Evolutionary conservation across 495 filamentous ascomycete genomes (phyloP).

Genomic region (Penicillium nucicola): DNA sequence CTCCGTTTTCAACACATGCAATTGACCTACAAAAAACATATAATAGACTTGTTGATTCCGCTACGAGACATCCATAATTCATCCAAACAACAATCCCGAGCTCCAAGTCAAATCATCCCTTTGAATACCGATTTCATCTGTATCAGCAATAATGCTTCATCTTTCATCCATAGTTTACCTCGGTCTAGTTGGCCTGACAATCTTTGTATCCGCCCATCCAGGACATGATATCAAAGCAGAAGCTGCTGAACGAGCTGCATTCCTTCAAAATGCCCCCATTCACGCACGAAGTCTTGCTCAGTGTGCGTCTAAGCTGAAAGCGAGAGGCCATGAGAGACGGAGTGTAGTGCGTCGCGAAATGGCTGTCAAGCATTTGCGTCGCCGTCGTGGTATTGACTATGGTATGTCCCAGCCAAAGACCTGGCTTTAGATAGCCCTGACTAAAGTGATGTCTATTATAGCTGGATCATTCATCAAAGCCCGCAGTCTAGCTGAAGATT

Average conservation of each 20-base stretch:
- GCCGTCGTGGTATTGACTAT: constrained; percentile 19
- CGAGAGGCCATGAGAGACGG: constrained; percentile 44
- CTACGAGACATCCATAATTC: too few relatives aligned
- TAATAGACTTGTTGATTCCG: background rate
- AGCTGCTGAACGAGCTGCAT: constrained; percentile 41
- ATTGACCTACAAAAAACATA: background rate
- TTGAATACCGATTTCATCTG: background rate
- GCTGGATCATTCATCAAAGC: constrained; percentile 29
- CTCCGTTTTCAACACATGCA: background rate
- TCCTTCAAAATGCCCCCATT: constrained; percentile 29
- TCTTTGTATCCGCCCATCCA: constrained; percentile 38
- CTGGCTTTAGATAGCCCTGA: too few relatives aligned
- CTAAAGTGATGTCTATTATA: background rate
- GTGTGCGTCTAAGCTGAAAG: constrained; percentile 47
- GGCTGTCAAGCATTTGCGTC: constrained; percentile 28
- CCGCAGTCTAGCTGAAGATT: constrained; percentile 38
- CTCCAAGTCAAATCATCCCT: background rate
- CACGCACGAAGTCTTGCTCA: constrained; percentile 41
- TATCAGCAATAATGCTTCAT: constrained; percentile 14
- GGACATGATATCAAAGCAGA: constrained; percentile 47
- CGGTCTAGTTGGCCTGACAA: constrained; percentile 15
- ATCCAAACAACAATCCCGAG: too few relatives aligned
- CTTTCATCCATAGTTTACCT: constrained; percentile 12
- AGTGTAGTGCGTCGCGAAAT: constrained; percentile 43
- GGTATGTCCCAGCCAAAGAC: constrained; percentile 2